Evolutionary conservation across 768 basidiomycete genomes (phyloP).

Genomic region (Nevesoporus exiguus): DNA sequence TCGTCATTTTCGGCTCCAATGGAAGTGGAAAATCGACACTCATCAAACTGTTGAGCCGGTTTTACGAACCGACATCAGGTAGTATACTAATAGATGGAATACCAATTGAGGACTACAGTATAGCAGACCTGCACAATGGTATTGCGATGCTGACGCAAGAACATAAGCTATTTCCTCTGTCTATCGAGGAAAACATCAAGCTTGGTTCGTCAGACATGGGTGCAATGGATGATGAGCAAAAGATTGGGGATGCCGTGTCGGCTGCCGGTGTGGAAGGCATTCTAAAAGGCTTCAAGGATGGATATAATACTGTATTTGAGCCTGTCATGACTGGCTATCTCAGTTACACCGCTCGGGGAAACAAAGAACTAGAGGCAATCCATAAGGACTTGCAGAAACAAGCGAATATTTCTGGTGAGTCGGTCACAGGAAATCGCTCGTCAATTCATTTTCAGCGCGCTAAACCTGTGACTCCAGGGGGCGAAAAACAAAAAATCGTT

Average conservation of each 20-base stretch:
- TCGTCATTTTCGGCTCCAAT: slow-evolving; percentile 33
- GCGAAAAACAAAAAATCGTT: slow-evolving; percentile 31
- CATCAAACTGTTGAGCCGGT: slow-evolving; percentile 38
- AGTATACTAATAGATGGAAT: slow-evolving; percentile 38
- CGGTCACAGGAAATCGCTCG: too few species aligned
- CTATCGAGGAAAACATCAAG: slow-evolving; percentile 41
- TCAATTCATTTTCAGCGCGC: too few species aligned
- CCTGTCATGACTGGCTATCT: slow-evolving; percentile 28
- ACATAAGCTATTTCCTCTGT: slow-evolving; percentile 35
- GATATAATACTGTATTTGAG: slow-evolving; percentile 38
- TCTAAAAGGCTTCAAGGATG: slow-evolving; percentile 34
- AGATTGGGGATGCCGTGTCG: slow-evolving; percentile 19
- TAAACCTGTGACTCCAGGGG: too few species aligned
- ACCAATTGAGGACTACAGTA: slow-evolving; percentile 32
- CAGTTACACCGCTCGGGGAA: slow-evolving; percentile 21
- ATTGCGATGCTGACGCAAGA: slow-evolving; percentile 44
- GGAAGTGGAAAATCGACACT: slow-evolving; percentile 36
- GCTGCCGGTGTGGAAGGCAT: slow-evolving; percentile 41
- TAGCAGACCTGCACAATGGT: slow-evolving; percentile 33
- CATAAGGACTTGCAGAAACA: slow-evolving; percentile 20
- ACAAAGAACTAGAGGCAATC: slow-evolving; percentile 13
- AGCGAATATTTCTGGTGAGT: slow-evolving; percentile 24
- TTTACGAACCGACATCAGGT: slow-evolving; percentile 34
- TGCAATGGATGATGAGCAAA: slow-evolving; percentile 11
- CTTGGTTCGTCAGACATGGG: slow-evolving; percentile 27